Percentiles rank a stretch among this genome's conserved stretches.
phyloP scores from a whole-genome alignment of 306 rosid genomes.

The Astragalus glycyphyllos region DNA sequence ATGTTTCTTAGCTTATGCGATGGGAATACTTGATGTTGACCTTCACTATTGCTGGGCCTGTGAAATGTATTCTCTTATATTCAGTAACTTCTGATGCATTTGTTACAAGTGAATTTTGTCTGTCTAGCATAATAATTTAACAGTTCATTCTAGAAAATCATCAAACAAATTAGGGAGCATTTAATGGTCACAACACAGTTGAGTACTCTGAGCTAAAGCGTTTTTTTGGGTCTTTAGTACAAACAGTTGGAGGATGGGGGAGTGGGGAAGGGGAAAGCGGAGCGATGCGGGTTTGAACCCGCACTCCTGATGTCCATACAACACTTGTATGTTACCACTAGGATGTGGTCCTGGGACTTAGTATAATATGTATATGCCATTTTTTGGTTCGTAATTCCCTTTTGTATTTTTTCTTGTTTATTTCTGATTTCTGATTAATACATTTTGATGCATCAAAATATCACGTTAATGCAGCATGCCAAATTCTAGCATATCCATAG shows the following conservation, averaged over 20 bases:
- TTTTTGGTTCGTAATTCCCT: slow-evolving; percentile 15
- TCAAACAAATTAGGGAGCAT: slow-evolving; percentile 11
- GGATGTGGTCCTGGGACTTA: not conserved
- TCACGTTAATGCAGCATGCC: slow-evolving; percentile 11
- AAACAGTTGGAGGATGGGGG: too few relatives aligned
- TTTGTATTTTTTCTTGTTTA: slow-evolving; percentile 9
- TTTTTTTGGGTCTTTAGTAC: too few relatives aligned
- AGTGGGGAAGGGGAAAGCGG: too few relatives aligned
- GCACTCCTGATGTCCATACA: too few relatives aligned
- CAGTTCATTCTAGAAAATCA: slow-evolving; percentile 8
- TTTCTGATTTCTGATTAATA: not conserved
- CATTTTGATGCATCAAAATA: slow-evolving; percentile 9
- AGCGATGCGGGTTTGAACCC: too few relatives aligned
- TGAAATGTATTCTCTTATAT: slow-evolving; percentile 16
- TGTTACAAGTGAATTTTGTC: not conserved
- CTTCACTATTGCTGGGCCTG: not conserved
- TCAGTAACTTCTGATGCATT: slow-evolving; percentile 10
- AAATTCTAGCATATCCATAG: slow-evolving; percentile 13
- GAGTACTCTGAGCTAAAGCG: slow-evolving; percentile 21
- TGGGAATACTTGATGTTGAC: slow-evolving; percentile 24
- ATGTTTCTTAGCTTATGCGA: slow-evolving; percentile 5
- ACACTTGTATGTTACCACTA: too few relatives aligned
- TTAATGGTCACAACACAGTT: not conserved
- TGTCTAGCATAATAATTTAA: not conserved
- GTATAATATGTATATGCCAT: slow-evolving; percentile 2